These are phyloP conservation scores for Ophidiomyces ophidiicola DNA, from an alignment of 2,329 filamentous ascomycete species.

Conservation along the genomic window DNA sequence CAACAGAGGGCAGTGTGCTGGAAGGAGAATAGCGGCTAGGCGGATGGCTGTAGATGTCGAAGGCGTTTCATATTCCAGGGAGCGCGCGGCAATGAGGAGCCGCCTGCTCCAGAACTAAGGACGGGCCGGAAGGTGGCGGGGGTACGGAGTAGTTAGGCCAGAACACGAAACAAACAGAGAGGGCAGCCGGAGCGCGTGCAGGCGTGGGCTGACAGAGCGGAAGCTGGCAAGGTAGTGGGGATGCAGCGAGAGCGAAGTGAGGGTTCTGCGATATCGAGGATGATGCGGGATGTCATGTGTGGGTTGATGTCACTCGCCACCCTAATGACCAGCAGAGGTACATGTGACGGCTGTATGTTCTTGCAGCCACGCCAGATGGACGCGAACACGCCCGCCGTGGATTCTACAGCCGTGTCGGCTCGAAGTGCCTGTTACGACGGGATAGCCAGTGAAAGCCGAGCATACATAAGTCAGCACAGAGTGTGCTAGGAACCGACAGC, in stretches of 20 bases:
- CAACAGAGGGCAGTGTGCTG: too few relatives aligned
- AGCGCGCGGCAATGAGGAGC: not conserved
- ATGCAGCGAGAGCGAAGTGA: not conserved
- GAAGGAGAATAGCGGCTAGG: not conserved
- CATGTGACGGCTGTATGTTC: not conserved
- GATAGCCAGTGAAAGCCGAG: too few relatives aligned
- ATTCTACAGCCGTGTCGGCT: too few relatives aligned
- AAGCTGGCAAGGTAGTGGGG: too few relatives aligned
- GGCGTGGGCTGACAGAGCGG: too few relatives aligned
- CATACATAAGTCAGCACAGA: too few relatives aligned
- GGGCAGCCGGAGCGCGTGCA: too few relatives aligned
- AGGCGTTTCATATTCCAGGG: conserved; percentile 3
- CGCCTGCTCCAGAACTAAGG: not conserved
- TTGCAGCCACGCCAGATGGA: too few relatives aligned
- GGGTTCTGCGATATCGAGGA: not conserved
- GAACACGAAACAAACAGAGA: not conserved
- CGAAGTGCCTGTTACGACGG: too few relatives aligned
- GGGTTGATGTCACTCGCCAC: conserved; percentile 5
- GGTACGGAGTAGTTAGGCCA: not conserved
- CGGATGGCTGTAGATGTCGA: not conserved
- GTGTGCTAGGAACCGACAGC: too few relatives aligned
- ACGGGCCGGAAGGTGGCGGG: not conserved
- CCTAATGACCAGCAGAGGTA: too few relatives aligned
- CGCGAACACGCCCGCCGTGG: too few relatives aligned
- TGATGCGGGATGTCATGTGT: conserved; percentile 3